Evolutionary conservation across 805 yeast genomes (phyloP).

Genomic region (Metschnikowia similis): DNA sequence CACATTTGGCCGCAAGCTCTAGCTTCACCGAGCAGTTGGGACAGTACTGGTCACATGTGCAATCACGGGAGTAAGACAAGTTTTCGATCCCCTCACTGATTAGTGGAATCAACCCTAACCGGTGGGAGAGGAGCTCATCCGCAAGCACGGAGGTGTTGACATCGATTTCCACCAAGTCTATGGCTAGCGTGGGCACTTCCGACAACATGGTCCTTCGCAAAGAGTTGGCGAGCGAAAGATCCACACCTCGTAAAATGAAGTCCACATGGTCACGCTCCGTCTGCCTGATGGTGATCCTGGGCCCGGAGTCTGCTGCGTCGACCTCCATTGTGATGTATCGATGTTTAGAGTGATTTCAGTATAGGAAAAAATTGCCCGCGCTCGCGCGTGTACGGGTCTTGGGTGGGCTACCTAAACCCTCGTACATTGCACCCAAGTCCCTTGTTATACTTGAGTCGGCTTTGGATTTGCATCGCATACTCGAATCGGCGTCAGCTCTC

Average conservation of each 20-base stretch:
- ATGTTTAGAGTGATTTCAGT: not conserved
- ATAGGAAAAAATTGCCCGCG: constrained; percentile 5
- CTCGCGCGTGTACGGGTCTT: constrained; percentile 2
- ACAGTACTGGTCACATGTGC: constrained; percentile 97
- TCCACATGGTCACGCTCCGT: constrained; percentile 86
- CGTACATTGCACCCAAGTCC: not conserved
- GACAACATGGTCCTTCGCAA: constrained; percentile 88
- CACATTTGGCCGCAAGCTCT: constrained; percentile 83
- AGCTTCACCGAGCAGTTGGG: constrained; percentile 90
- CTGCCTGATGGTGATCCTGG: constrained; percentile 84
- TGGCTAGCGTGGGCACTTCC: constrained; percentile 95
- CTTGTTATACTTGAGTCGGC: too few relatives aligned
- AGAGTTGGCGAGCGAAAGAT: constrained; percentile 87
- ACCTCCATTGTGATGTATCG: constrained; percentile 20
- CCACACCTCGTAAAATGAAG: constrained; percentile 82
- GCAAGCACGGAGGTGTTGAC: constrained; percentile 92
- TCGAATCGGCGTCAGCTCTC: too few relatives aligned
- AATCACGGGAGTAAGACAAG: constrained; percentile 85
- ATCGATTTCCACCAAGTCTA: constrained; percentile 92
- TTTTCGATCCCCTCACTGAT: constrained; percentile 80
- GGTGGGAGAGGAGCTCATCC: constrained; percentile 92
- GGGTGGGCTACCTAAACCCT: not conserved
- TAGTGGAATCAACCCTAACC: constrained; percentile 89
- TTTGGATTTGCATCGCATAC: not conserved
- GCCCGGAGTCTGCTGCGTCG: constrained; percentile 44